Conservation (phyloP, 164 flowering plant genomes). For the Macadamia integrifolia region DNA sequence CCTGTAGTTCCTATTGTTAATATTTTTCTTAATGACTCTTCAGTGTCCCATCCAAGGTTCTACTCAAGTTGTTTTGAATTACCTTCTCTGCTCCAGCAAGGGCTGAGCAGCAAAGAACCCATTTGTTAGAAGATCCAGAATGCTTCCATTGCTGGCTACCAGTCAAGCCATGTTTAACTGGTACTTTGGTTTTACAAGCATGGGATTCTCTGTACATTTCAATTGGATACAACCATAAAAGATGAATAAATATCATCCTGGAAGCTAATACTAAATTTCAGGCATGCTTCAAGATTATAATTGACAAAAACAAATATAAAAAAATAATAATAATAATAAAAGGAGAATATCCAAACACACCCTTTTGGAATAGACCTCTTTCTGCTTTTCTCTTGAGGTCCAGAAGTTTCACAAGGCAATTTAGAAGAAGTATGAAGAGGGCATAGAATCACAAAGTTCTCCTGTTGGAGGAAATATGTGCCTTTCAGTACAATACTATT, state of each 20-base stretch:
- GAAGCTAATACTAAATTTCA: neutral
- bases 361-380: conserved; percentile 22
- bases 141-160: conserved; percentile 25
- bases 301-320: neutral
- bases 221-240: conserved; percentile 5
- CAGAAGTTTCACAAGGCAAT: conserved; percentile 57
- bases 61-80: conserved; percentile 7
- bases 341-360: conserved; percentile 20
- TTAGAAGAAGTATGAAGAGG: conserved; percentile 67
- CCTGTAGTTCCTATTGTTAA: conserved; percentile 41
- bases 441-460: conserved; percentile 89
- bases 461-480: conserved; percentile 36
- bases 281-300: neutral
- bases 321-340: neutral
- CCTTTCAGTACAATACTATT: no score
- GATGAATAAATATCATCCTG: neutral
- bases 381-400: conserved; percentile 25
- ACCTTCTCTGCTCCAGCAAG: conserved; percentile 68
- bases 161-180: conserved; percentile 11
- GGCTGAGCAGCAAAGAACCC: conserved; percentile 81
- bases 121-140: conserved; percentile 33
- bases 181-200: conserved; percentile 15
- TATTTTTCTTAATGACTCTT: neutral
- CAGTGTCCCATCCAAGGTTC: neutral
- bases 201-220: conserved; percentile 27